These are phyloP conservation scores for Fragaria vesca DNA, from an alignment of 306 rosid species.

Conservation along the genomic window DNA sequence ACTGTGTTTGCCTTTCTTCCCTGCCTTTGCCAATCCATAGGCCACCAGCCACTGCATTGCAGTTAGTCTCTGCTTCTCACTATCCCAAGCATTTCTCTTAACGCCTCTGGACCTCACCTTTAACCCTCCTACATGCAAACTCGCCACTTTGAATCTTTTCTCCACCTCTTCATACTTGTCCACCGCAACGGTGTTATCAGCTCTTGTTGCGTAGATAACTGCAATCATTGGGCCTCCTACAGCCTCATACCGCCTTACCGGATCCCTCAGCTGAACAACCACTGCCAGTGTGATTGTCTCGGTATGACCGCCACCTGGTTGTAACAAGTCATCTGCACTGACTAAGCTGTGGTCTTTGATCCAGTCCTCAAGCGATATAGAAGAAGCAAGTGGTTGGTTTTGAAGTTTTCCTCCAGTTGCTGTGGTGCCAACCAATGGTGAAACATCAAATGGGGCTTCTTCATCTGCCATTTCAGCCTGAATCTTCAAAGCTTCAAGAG, in stretches of 20 bases:
- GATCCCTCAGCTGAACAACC: conserved; percentile 75
- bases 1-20: conserved; percentile 59
- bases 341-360: conserved; percentile 34
- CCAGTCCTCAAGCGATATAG: conserved; percentile 71
- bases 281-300: conserved; percentile 48
- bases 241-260: conserved; percentile 66
- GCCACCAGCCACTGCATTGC: conserved; percentile 95
- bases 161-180: conserved; percentile 43
- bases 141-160: conserved; percentile 54
- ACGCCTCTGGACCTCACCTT: conserved; percentile 44
- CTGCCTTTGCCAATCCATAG: conserved; percentile 67
- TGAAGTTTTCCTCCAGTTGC: conserved; percentile 40
- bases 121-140: conserved; percentile 82
- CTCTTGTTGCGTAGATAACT: conserved; percentile 47
- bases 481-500: conserved; percentile 73
- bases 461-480: conserved; percentile 84
- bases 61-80: conserved; percentile 71
- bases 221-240: conserved; percentile 86
- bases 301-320: background rate
- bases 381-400: conserved; percentile 46
- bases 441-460: conserved; percentile 88
- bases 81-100: conserved; percentile 64
- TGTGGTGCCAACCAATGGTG: conserved; percentile 34
- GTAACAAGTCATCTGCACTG: conserved; percentile 19
- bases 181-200: background rate